Evolutionary conservation across 345 rosid genomes (phyloP), one percentile per base, ranked within the genome.

Genomic region (Populus nigra): DNA sequence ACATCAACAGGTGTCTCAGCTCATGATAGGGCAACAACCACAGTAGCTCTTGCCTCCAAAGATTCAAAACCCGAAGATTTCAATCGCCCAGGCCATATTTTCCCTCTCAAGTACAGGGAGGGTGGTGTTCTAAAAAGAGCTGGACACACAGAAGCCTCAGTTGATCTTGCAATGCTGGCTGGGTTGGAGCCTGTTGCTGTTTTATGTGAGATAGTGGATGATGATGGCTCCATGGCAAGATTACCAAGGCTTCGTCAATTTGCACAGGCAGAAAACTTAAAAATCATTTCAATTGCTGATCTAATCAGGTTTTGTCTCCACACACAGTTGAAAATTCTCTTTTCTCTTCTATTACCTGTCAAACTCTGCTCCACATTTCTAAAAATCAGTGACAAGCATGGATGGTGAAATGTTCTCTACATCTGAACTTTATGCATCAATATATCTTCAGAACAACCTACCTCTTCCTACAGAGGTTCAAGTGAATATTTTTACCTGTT

Each of bases 171-270:
- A 29, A 39, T 78, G 62, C 73, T 82, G 5, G 84, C 84, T 65
- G 84, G 81, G 31, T 65, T 74, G 33, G 84, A 78, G 67, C 81
- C 84, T 59, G 79, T n/a, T 65, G 84, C 84, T 22, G 76, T 82
- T 77, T 74, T 82, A 57, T 82, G 84, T 65, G 84, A 82, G 76
- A 71, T 82, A 69, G 84, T 82, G 23, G 84, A 82, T 70, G 81
- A 78, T 49, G 84, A 82, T 82, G 84, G 81, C 17, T 82, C 84
- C 23, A 82, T 78, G 84, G 84, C 84, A 5, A 78, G 84, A 71
- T 71, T 82, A 50, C 84, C 84, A 9, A 82, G 78, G 69, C 81
- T 82, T 61, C 81, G 73, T 49, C 78, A 82, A 53, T 74, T 82
- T 71, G 81, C 81, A 29, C 65, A 82, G 57, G 73, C 69, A 2